Evolutionary conservation across 2,329 filamentous ascomycete species (phyloP).

Genomic region (Nigrospora oryzae): DNA sequence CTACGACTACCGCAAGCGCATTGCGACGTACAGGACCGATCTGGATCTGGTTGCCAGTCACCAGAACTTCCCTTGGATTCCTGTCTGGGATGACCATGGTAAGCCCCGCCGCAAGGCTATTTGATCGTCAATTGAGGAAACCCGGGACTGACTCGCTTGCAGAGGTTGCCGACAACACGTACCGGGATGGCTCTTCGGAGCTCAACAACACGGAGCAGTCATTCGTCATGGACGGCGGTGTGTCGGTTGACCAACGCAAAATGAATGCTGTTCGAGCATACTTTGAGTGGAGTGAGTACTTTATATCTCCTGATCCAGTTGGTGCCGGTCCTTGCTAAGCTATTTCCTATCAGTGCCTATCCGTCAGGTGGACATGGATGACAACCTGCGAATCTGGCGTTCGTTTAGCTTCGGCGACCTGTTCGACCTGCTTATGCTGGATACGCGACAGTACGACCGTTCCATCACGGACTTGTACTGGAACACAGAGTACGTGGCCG

Average conservation of each 20-base stretch:
- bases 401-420: constrained; percentile 57
- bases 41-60: constrained; percentile 47
- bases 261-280: constrained; percentile 65
- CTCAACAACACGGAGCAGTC: constrained; percentile 60
- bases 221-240: constrained; percentile 49
- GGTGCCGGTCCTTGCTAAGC: not conserved
- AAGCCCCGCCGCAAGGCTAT: not conserved
- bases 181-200: constrained; percentile 48
- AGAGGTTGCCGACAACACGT: constrained; percentile 58
- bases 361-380: constrained; percentile 57
- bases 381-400: constrained; percentile 62
- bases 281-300: constrained; percentile 55
- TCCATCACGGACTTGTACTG: constrained; percentile 53
- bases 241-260: constrained; percentile 63
- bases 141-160: not conserved
- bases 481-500: constrained; percentile 53
- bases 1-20: constrained; percentile 50
- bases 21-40: constrained; percentile 54
- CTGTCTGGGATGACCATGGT: constrained; percentile 56
- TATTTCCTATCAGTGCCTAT: constrained; percentile 26
- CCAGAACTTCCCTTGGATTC: constrained; percentile 51
- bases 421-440: constrained; percentile 60
- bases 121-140: constrained; percentile 6
- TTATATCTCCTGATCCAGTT: constrained; percentile 9
- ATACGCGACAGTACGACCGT: constrained; percentile 60